These are phyloP conservation scores for Mortierella sp. DNA, from an alignment of 371 early-diverging fungal genomes.

Conservation along the genomic window DNA sequence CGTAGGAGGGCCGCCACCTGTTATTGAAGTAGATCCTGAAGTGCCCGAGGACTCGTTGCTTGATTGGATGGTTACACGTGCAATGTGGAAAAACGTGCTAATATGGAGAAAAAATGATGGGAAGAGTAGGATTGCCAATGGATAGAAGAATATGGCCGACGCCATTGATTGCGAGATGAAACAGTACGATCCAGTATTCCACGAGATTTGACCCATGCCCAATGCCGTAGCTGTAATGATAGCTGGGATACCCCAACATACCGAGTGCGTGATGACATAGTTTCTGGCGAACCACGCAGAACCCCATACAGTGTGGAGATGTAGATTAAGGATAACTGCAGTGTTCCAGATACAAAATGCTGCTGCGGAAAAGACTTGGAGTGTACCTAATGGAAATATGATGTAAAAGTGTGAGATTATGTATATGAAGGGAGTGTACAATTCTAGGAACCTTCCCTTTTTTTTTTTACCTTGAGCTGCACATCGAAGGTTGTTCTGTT, in stretches of 20 bases:
- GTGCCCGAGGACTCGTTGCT: constrained; percentile 59
- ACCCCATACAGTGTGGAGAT: constrained; percentile 73
- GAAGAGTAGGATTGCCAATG: constrained; percentile 67
- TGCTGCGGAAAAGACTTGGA: constrained; percentile 67
- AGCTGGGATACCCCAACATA: constrained; percentile 73
- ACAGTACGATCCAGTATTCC: constrained; percentile 68
- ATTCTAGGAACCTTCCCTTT: too few relatives aligned
- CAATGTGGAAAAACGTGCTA: constrained; percentile 70
- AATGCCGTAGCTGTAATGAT: constrained; percentile 62
- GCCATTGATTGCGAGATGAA: constrained; percentile 62
- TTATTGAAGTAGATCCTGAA: constrained; percentile 56
- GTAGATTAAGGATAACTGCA: constrained; percentile 69
- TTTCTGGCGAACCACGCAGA: constrained; percentile 66
- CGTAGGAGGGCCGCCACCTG: constrained; percentile 43
- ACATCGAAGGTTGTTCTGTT: constrained; percentile 71
- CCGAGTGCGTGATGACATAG: constrained; percentile 58
- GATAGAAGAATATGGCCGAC: constrained; percentile 66
- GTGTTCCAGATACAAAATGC: constrained; percentile 69
- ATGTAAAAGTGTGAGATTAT: not conserved
- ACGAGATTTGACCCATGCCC: constrained; percentile 62
- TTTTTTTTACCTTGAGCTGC: constrained; percentile 64
- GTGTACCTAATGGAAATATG: not conserved
- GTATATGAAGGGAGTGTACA: too few relatives aligned
- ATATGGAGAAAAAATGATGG: constrained; percentile 68
- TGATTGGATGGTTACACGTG: constrained; percentile 60